A percentile compares a stretch with the other conserved stretches of the same genome.
Evolutionary conservation across 768 basidiomycete genomes (phyloP).

Genomic region (Lentinula sp.): DNA sequence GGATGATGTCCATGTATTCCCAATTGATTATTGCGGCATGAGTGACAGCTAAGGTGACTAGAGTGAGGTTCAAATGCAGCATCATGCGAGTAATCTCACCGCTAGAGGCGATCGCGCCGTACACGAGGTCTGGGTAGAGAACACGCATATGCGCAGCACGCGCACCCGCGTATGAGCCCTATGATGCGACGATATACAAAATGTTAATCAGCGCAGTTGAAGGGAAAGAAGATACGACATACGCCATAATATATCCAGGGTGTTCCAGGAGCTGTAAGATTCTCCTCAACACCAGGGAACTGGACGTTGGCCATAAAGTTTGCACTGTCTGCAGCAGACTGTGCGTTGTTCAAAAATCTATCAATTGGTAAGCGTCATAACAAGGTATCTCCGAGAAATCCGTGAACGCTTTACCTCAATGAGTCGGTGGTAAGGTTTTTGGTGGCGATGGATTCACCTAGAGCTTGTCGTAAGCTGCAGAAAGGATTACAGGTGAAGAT

Average conservation of each 20-base stretch:
- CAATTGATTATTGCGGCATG: slow-evolving; percentile 79
- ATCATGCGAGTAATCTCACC: slow-evolving; percentile 31
- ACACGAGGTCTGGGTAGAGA: slow-evolving; percentile 84
- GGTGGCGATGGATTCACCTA: slow-evolving; percentile 74
- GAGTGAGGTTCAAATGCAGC: background rate
- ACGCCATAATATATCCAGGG: slow-evolving; percentile 96
- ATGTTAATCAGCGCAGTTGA: background rate
- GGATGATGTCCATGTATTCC: slow-evolving; percentile 85
- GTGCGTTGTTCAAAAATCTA: slow-evolving; percentile 86
- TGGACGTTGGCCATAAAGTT: slow-evolving; percentile 82
- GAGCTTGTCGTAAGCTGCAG: background rate
- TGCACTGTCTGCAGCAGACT: slow-evolving; percentile 87
- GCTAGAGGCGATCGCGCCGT: slow-evolving; percentile 84
- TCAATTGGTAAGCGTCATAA: slow-evolving; percentile 2
- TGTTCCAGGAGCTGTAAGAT: slow-evolving; percentile 63
- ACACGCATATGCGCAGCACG: slow-evolving; percentile 88
- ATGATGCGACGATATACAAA: slow-evolving; percentile 1
- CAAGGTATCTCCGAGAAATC: background rate
- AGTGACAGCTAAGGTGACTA: slow-evolving; percentile 56
- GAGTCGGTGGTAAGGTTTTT: slow-evolving; percentile 75
- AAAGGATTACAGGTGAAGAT: slow-evolving; percentile 1
- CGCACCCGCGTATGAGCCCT: slow-evolving; percentile 92
- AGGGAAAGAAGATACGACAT: slow-evolving; percentile 15
- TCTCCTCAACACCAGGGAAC: slow-evolving; percentile 63
- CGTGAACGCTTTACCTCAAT: slow-evolving; percentile 44